phyloP scores from a whole-genome alignment of 164 flowering plant genomes.

The Litsea cubeba region DNA sequence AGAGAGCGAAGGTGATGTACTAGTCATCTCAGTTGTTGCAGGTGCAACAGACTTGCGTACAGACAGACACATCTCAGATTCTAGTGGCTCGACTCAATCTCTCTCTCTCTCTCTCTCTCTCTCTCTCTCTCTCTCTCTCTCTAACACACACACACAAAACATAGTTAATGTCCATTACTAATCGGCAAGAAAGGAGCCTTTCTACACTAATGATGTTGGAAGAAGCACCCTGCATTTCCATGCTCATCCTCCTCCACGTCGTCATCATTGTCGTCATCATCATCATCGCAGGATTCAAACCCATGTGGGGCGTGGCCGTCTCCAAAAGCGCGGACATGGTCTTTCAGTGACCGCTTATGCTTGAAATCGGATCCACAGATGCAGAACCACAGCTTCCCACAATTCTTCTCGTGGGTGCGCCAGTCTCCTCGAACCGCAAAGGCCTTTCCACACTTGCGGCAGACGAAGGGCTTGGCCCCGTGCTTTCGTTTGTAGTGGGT shows the following conservation, averaged over 20 bases:
- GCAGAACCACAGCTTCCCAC: conserved; percentile 73
- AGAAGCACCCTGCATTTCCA: neutral
- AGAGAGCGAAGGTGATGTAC: neutral
- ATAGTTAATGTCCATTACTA: neutral
- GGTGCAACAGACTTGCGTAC: neutral
- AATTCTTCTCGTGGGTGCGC: conserved; percentile 80
- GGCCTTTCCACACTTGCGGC: conserved; percentile 59
- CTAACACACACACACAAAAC: neutral
- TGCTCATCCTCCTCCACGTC: neutral
- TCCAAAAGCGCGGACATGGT: conserved; percentile 64
- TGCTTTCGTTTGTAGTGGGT: conserved; percentile 80
- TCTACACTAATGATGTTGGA: neutral
- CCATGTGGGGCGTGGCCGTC: conserved; percentile 50
- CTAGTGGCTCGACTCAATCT: neutral
- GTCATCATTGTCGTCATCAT: conserved; percentile 14
- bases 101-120: neutral
- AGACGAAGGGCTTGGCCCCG: conserved; percentile 49
- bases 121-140: neutral
- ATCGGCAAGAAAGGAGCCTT: neutral
- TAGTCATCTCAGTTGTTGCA: neutral
- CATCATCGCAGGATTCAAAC: conserved; percentile 24
- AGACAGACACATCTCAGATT: conserved; percentile 1
- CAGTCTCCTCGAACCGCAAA: conserved; percentile 78
- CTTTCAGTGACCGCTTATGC: conserved; percentile 75
- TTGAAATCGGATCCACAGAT: conserved; percentile 73